Conservation (phyloP, 2,329 filamentous ascomycete genomes). For the Neopestalotiopsis rosae region DNA sequence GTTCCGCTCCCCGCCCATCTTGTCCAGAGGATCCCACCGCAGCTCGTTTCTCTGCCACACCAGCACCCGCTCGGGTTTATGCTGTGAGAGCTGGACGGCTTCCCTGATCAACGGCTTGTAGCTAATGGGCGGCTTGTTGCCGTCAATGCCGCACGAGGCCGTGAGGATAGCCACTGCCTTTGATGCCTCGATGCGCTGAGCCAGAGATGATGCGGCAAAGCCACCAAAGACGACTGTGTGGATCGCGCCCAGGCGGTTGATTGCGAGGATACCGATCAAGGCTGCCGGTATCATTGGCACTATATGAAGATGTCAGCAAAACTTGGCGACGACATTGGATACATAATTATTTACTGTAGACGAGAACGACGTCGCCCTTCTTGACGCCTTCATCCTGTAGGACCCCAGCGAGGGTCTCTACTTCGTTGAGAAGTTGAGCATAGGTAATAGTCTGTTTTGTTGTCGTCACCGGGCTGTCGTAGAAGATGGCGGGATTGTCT, state of each 20-base stretch:
- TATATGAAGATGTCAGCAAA: constrained; percentile 36
- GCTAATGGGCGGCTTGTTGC: constrained; percentile 76
- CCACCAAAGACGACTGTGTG: constrained; percentile 94
- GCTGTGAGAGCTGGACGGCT: constrained; percentile 68
- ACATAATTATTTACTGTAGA: constrained; percentile 71
- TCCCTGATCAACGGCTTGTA: constrained; percentile 80
- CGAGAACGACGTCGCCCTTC: constrained; percentile 84
- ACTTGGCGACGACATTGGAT: neutral
- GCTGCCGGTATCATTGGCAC: constrained; percentile 96
- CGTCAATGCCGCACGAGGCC: constrained; percentile 91
- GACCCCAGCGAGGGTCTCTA: constrained; percentile 82
- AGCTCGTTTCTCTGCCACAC: constrained; percentile 85
- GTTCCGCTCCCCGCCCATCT: constrained; percentile 71
- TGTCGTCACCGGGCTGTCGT: constrained; percentile 84
- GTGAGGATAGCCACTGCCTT: constrained; percentile 80
- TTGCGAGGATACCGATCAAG: constrained; percentile 83
- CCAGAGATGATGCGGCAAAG: constrained; percentile 80
- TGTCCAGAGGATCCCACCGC: constrained; percentile 73
- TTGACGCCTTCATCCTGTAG: constrained; percentile 81
- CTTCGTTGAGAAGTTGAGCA: constrained; percentile 74
- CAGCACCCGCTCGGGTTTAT: constrained; percentile 76
- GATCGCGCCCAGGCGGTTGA: constrained; percentile 81
- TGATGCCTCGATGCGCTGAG: constrained; percentile 87
- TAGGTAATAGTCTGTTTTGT: constrained; percentile 79
- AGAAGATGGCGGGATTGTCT: constrained; percentile 76